Evolutionary conservation across 192 early-diverging fungal genomes (phyloP).

Genomic region (Coemansia sp.): DNA sequence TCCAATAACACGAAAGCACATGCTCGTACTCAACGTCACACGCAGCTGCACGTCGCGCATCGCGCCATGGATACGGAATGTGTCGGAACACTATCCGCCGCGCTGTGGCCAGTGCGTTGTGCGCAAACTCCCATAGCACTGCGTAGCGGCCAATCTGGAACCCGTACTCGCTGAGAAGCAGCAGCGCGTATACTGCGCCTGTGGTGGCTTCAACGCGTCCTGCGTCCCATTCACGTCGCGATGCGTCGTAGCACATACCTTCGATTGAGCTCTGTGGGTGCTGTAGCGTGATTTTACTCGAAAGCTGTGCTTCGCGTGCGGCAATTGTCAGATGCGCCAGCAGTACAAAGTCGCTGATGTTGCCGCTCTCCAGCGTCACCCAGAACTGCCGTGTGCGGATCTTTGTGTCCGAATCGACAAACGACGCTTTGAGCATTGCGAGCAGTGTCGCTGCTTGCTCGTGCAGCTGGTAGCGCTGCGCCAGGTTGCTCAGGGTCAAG

Average conservation of each 20-base stretch:
- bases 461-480: constrained; percentile 16
- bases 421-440: constrained; percentile 25
- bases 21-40: constrained; percentile 49
- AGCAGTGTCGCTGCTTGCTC: constrained; percentile 8
- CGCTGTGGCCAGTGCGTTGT: constrained; percentile 16
- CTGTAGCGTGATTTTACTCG: background rate
- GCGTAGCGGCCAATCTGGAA: constrained; percentile 28
- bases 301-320: constrained; percentile 22
- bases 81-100: constrained; percentile 21
- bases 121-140: constrained; percentile 30
- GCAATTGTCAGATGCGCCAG: constrained; percentile 42
- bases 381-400: constrained; percentile 42
- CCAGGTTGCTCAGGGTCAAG: constrained; percentile 6
- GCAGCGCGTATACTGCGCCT: constrained; percentile 23
- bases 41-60: background rate
- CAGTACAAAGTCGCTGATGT: constrained; percentile 38
- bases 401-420: constrained; percentile 25
- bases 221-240: constrained; percentile 28
- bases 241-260: constrained; percentile 22
- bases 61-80: constrained; percentile 27
- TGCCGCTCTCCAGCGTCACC: constrained; percentile 31
- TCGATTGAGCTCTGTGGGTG: constrained; percentile 6
- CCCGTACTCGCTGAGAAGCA: constrained; percentile 48
- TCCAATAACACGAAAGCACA: constrained; percentile 38
- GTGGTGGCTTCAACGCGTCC: constrained; percentile 19